Evolutionary conservation across 2,329 filamentous ascomycete species (phyloP), one percentile per base, ranked within the genome.

Genomic region (Trichoderma breve): DNA sequence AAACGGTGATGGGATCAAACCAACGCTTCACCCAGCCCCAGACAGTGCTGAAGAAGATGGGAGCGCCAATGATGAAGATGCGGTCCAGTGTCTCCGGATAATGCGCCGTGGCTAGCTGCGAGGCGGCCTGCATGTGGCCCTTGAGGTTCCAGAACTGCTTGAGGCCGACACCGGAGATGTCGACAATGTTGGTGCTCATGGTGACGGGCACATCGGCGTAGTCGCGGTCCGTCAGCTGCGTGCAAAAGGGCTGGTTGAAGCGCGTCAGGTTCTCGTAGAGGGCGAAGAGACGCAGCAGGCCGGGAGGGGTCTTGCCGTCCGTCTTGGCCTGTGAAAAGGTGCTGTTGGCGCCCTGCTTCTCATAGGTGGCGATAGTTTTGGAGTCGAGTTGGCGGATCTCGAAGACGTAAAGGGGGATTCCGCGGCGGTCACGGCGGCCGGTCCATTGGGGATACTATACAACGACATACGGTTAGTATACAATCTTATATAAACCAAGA

Each of bases 71-170:
- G 78, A 98, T 92, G 74, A 86, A 86, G 76, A 86, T 86, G 47
- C 83, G 77, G 73, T 82, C 95, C 64, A 98, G 84, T 0, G 95
- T 98, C 83, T 98, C 95, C 0, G 95, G 95, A 80, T 98, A 98
- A 83, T 98, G 93, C 6, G 95, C 94, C 4, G 95, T 98, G 6
- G 95, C 95, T 70, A 98, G 86, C 73, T 91, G 89, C 78, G 92
- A 95, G 2, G 95, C 95, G 78, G 94, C 92, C 83, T 98, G 95
- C 94, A 98, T 97, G 81, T 98, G 95, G 28, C 84, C 84, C 85
- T 97, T 96, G 74, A 98, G 83, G 82, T 97, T 97, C 95, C 95
- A 98, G 81, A 98, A 98, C 84, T 97, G 94, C 84, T 93, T 94
- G 81, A 98, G 82, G 6, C 93, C 93, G 30, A 98, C 95, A 15